A percentile compares a stretch with the other conserved stretches of the same genome.
These are phyloP conservation scores for Solanum infundibuliforme DNA, from an alignment of 257 asterid species.

Conservation along the genomic window DNA sequence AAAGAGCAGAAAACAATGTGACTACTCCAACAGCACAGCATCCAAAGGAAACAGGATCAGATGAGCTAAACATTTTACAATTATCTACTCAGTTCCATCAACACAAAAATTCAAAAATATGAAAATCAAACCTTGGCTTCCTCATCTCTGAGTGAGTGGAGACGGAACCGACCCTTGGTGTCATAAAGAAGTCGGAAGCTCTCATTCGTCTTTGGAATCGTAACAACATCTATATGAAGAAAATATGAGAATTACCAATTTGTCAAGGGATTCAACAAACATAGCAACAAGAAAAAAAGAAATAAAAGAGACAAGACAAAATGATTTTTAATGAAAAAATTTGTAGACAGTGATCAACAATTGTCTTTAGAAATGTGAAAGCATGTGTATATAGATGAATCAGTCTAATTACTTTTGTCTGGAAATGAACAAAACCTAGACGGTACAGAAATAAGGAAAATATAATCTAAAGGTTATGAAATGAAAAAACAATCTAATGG, in stretches of 20 bases:
- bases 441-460: background rate
- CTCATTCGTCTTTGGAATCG: background rate
- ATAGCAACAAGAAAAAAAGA: background rate
- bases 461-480: background rate
- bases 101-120: background rate
- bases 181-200: constrained; percentile 19
- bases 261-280: background rate
- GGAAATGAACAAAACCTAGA: background rate
- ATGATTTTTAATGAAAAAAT: background rate
- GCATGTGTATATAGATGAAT: background rate
- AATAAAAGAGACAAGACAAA: background rate
- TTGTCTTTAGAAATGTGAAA: background rate
- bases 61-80: background rate
- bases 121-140: constrained; percentile 19
- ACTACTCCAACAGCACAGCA: background rate
- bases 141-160: constrained; percentile 20
- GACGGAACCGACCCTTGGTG: constrained; percentile 20
- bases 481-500: background rate
- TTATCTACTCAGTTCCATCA: background rate
- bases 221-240: background rate
- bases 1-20: background rate
- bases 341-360: background rate
- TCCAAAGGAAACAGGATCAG: background rate
- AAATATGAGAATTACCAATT: background rate
- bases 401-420: background rate